These are phyloP conservation scores for Hyaloscypha variabilis DNA, from an alignment of 495 filamentous ascomycete species.

Conservation along the genomic window DNA sequence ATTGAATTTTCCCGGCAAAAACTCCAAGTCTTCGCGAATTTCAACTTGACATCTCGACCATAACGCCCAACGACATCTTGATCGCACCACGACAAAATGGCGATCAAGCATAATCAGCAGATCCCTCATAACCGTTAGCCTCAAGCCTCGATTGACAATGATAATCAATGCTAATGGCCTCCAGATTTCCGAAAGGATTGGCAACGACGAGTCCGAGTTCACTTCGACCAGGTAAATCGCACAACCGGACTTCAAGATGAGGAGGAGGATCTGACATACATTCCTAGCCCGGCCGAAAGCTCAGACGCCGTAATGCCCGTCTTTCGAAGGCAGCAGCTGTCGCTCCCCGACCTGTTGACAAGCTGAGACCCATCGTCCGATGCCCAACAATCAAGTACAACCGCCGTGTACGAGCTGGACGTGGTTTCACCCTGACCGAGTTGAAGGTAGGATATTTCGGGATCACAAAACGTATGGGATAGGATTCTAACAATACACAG, in stretches of 20 bases:
- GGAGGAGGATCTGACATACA: slow-evolving; percentile 34
- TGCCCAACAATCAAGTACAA: slow-evolving; percentile 90
- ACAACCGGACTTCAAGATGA: slow-evolving; percentile 27
- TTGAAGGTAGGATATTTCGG: slow-evolving; percentile 74
- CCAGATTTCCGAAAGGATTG: slow-evolving; percentile 99
- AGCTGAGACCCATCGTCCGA: slow-evolving; percentile 91
- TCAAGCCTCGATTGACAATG: neutral
- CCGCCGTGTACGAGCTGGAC: slow-evolving; percentile 92
- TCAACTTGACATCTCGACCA: slow-evolving; percentile 19
- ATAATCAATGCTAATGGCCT: slow-evolving; percentile 27
- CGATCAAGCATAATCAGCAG: slow-evolving; percentile 99
- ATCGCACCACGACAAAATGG: slow-evolving; percentile 46
- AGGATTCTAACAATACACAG: slow-evolving; percentile 48
- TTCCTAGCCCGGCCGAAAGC: slow-evolving; percentile 89
- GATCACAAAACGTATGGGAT: neutral
- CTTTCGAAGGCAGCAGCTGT: slow-evolving; percentile 88
- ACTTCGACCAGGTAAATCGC: slow-evolving; percentile 96
- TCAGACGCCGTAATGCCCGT: slow-evolving; percentile 84
- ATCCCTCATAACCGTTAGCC: slow-evolving; percentile 93
- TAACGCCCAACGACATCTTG: slow-evolving; percentile 52
- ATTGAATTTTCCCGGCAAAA: neutral
- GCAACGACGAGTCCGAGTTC: slow-evolving; percentile 95
- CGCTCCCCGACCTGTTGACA: slow-evolving; percentile 96
- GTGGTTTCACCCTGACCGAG: slow-evolving; percentile 96
- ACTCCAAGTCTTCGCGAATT: neutral